phyloP scores from a whole-genome alignment of 179 eudicot genomes.

The Corrigiola litoralis region DNA sequence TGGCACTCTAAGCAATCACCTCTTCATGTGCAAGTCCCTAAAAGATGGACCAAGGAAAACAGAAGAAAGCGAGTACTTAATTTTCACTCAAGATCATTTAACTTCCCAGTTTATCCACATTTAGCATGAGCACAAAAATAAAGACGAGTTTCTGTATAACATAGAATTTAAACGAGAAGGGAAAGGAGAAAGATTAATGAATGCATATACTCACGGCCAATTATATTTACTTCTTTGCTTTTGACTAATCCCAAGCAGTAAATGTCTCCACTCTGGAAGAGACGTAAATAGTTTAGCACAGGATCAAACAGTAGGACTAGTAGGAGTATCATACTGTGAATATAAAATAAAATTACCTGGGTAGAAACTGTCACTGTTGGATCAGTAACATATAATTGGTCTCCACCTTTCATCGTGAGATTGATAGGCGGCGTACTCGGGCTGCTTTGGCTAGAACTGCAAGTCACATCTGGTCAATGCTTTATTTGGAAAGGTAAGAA shows the following conservation, averaged over 20 bases:
- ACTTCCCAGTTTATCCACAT: too few species aligned
- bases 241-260: slow-evolving; percentile 77
- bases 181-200: background rate
- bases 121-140: background rate
- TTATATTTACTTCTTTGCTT: slow-evolving; percentile 58
- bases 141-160: background rate
- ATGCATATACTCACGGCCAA: slow-evolving; percentile 66
- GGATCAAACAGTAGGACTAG: background rate
- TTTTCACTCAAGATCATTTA: too few species aligned
- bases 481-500: background rate
- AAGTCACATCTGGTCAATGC: slow-evolving; percentile 6
- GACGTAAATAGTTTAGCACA: slow-evolving; percentile 18
- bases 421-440: slow-evolving; percentile 34
- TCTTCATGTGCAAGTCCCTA: too few species aligned
- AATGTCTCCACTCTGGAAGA: slow-evolving; percentile 39
- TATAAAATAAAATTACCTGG: slow-evolving; percentile 30
- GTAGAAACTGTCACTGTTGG: slow-evolving; percentile 39
- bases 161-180: background rate
- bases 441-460: slow-evolving; percentile 50
- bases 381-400: slow-evolving; percentile 36
- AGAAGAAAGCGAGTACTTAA: too few species aligned
- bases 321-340: background rate
- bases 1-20: too few species aligned
- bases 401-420: slow-evolving; percentile 80
- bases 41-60: too few species aligned